phyloP scores from a whole-genome alignment of 352 stramenopile genomes.

The Phytophthora pinifolia region DNA sequence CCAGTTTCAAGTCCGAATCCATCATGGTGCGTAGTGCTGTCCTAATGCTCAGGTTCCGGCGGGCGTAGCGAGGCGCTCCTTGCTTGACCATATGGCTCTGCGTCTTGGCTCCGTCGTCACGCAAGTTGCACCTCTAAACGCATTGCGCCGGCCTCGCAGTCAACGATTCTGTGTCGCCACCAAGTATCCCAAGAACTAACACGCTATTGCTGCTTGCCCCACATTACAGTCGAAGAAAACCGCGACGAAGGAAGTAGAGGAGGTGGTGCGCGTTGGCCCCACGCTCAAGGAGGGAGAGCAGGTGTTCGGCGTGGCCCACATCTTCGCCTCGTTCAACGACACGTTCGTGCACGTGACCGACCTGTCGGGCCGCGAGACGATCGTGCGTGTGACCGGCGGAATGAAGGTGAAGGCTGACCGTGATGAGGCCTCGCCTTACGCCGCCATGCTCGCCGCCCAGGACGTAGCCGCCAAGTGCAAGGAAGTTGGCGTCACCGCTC shows the following conservation, averaged over 20 bases:
- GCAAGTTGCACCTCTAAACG: constrained; percentile 4
- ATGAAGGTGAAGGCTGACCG: constrained; percentile 99
- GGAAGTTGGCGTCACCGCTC: constrained; percentile 98
- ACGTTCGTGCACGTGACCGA: constrained; percentile 99
- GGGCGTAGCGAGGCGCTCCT: not conserved
- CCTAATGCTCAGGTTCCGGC: not conserved
- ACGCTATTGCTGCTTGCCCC: not conserved
- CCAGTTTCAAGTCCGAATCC: constrained; percentile 86
- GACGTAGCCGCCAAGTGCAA: constrained; percentile 97
- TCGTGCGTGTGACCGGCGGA: constrained; percentile 99
- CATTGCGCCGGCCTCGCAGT: not conserved
- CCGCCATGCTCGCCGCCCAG: constrained; percentile 99
- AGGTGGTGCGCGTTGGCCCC: constrained; percentile 92
- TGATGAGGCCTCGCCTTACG: constrained; percentile 99
- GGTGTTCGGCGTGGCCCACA: constrained; percentile 99
- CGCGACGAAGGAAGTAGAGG: constrained; percentile 90
- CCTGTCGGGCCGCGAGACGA: constrained; percentile 98
- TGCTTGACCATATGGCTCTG: not conserved
- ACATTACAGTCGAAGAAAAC: constrained; percentile 75
- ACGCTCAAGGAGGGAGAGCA: constrained; percentile 97
- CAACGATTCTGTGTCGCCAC: not conserved
- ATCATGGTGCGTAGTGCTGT: constrained; percentile 66
- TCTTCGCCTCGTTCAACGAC: constrained; percentile 99
- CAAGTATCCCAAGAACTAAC: not conserved
- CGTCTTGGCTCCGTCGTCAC: not conserved